Evolutionary conservation across 2,329 filamentous ascomycete species (phyloP), one percentile per base, ranked within the genome.

Genomic region (Alternaria triticimaculans): DNA sequence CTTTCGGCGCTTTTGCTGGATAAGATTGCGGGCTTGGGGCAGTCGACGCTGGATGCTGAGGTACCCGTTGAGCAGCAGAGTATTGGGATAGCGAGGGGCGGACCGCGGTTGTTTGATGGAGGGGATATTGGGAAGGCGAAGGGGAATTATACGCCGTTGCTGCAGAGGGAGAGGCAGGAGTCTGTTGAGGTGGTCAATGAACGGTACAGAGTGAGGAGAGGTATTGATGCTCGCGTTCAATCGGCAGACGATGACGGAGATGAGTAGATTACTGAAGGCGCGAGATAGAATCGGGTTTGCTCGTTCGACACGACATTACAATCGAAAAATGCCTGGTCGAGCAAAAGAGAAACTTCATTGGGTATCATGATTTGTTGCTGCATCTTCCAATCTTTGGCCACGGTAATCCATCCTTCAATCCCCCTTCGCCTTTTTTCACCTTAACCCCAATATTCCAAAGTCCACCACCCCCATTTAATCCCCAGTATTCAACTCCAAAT

Each of bases 1-100:
- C 84, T 99, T 60, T 89, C 93, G 0, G 89, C 87, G 63, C 87
- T 89, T 70, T 82, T 99, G 55, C 83, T 98, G 63, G 88, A 92
- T 72, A 80, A 90, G 53, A 83, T 86, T 18, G 83, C 87, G 5
- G 67, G 41, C 9, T 77, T 82, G 60, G 82, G 83, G 4, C 64
- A 68, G 54, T 66, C 67, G 15, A 77, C 68, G 55, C 65, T 77
- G 30, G 72, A 69, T 54, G 44, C 49, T 30, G 64, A 69, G 62
- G 56, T 55, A 20, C 60, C 62, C 6, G 26, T 37, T 18, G 46
- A 64, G 28, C 63, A 64, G 56, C 58, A 55, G 25, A 67, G 33
- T 21, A 66, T 66, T 2, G 71, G 62, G 3, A 65, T 77, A 72
- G 58, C 62, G n/a, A 74, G 62, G 63, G 64, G 65, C 7, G 85